A percentile compares a stretch with the other conserved stretches of the same genome.
These are phyloP conservation scores for Chaetomiaceae sp. DNA, from an alignment of 2,329 filamentous ascomycete genomes.

Conservation along the genomic window DNA sequence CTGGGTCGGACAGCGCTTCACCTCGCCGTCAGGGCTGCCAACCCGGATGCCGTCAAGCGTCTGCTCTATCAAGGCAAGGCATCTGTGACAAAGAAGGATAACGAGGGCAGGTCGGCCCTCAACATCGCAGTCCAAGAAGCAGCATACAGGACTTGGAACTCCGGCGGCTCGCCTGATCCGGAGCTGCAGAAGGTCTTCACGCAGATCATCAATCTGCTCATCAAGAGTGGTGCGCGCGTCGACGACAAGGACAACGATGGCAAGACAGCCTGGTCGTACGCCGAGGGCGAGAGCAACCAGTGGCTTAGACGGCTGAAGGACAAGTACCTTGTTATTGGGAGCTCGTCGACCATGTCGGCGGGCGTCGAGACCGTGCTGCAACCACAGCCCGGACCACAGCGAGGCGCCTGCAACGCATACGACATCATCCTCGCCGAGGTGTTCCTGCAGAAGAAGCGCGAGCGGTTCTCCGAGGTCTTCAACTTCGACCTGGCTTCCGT, in stretches of 20 bases:
- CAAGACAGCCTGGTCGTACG: constrained; percentile 8
- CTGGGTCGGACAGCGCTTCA: constrained; percentile 2
- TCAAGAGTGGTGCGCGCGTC: constrained; percentile 7
- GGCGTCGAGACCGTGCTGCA: neutral
- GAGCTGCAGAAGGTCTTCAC: constrained; percentile 5
- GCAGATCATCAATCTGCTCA: constrained; percentile 10
- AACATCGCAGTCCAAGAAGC: constrained; percentile 12
- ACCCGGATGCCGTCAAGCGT: constrained; percentile 10
- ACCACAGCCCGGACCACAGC: neutral
- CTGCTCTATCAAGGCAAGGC: constrained; percentile 10
- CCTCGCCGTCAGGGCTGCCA: constrained; percentile 3
- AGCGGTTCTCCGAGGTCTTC: constrained; percentile 10
- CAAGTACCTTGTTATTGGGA: constrained; percentile 12
- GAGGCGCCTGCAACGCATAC: constrained; percentile 4
- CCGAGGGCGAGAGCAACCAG: neutral
- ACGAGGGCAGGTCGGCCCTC: constrained; percentile 6
- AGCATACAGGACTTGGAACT: neutral
- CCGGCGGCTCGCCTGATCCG: neutral
- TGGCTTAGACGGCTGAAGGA: constrained; percentile 12
- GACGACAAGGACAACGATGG: constrained; percentile 12
- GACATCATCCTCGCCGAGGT: constrained; percentile 14
- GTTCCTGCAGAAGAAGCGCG: constrained; percentile 10
- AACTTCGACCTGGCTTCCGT: constrained; percentile 8
- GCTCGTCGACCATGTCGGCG: neutral
- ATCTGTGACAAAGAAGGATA: constrained; percentile 3